These are phyloP conservation scores for Termitomyces sp. DNA, from an alignment of 768 basidiomycete species.

Conservation along the genomic window DNA sequence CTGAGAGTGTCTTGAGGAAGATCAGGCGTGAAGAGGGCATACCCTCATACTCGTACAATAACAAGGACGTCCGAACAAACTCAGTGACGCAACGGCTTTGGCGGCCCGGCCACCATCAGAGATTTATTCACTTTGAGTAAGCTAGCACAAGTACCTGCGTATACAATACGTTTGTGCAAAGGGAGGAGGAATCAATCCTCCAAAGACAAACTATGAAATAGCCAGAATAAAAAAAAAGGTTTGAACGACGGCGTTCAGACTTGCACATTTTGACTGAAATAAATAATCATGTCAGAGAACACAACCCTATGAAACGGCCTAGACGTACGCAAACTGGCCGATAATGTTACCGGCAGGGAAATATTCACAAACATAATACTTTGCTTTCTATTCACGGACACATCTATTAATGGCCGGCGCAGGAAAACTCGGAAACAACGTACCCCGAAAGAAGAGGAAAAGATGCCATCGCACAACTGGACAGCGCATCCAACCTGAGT, in stretches of 20 bases:
- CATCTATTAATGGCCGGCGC: not conserved
- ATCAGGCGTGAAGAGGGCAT: slow-evolving; percentile 34
- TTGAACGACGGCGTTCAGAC: slow-evolving; percentile 17
- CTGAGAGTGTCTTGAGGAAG: slow-evolving; percentile 42
- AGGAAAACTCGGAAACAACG: slow-evolving; percentile 15
- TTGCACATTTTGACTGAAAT: slow-evolving; percentile 39
- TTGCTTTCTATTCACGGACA: slow-evolving; percentile 34
- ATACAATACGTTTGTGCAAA: not conserved
- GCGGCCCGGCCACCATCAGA: slow-evolving; percentile 1
- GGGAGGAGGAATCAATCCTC: slow-evolving; percentile 10
- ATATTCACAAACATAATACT: slow-evolving; percentile 69
- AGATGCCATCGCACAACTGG: slow-evolving; percentile 51
- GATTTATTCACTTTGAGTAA: not conserved
- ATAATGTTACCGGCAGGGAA: slow-evolving; percentile 56
- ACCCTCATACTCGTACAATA: not conserved
- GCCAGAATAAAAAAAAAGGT: not conserved
- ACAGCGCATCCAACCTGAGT: slow-evolving; percentile 61
- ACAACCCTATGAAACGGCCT: not conserved
- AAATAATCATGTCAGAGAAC: not conserved
- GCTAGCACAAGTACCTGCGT: not conserved
- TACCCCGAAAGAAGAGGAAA: slow-evolving; percentile 49
- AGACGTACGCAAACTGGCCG: slow-evolving; percentile 53
- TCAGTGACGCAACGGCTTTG: not conserved
- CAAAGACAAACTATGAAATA: not conserved
- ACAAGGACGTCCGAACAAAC: not conserved